These are phyloP conservation scores for Colletotrichum chrysophilum DNA, from an alignment of 2,329 filamentous ascomycete genomes.

Conservation along the genomic window DNA sequence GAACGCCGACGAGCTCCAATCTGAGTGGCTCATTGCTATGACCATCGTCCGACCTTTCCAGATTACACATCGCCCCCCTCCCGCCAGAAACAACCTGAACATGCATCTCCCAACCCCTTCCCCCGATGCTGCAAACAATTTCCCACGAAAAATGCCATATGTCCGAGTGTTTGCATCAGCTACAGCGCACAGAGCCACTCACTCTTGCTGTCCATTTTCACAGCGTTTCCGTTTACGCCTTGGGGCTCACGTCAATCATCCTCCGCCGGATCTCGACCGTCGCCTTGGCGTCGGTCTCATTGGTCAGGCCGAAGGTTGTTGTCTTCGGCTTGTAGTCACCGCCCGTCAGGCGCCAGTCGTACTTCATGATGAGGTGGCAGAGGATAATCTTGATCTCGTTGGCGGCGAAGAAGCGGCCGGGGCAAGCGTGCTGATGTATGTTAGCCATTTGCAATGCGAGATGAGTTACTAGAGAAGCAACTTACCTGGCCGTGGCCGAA, in stretches of 20 bases:
- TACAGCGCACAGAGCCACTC: background rate
- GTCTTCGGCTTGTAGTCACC: background rate
- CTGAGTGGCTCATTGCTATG: slow-evolving; percentile 9
- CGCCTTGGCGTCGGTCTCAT: slow-evolving; percentile 15
- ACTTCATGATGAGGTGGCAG: slow-evolving; percentile 34
- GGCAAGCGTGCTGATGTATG: slow-evolving; percentile 36
- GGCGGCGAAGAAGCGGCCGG: slow-evolving; percentile 41
- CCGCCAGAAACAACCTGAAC: background rate
- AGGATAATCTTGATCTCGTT: slow-evolving; percentile 41
- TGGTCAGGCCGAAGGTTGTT: slow-evolving; percentile 1
- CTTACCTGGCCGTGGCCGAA: slow-evolving; percentile 39
- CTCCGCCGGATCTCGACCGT: slow-evolving; percentile 16
- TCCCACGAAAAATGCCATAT: background rate
- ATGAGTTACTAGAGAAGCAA: background rate
- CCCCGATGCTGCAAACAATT: background rate
- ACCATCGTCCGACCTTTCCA: background rate
- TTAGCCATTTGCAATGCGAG: background rate
- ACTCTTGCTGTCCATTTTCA: background rate
- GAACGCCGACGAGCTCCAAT: slow-evolving; percentile 7
- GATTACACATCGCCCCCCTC: background rate
- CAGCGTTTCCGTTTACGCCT: background rate
- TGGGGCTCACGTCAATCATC: slow-evolving; percentile 2
- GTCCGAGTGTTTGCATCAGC: background rate
- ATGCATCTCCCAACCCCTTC: background rate
- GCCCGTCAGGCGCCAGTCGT: slow-evolving; percentile 27